phyloP scores from a whole-genome alignment of 2,329 filamentous ascomycete species.

The Xylaria sp. region DNA sequence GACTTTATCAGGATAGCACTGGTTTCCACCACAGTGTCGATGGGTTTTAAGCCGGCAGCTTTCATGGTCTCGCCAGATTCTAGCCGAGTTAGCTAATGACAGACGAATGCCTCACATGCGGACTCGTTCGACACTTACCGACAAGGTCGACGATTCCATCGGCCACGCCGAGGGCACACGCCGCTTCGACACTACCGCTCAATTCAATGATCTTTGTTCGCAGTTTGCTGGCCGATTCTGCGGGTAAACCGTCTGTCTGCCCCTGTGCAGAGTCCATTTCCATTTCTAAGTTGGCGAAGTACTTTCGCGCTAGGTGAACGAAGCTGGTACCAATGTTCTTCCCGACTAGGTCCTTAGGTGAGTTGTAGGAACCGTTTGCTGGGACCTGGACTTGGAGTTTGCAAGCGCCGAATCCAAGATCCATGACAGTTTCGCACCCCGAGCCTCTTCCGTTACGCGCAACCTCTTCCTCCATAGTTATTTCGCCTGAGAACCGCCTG shows the following conservation, averaged over 20 bases:
- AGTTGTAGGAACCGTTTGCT: slow-evolving; percentile 77
- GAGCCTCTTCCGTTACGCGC: slow-evolving; percentile 59
- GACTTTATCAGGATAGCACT: slow-evolving; percentile 94
- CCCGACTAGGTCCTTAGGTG: slow-evolving; percentile 82
- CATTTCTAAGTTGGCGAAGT: slow-evolving; percentile 82
- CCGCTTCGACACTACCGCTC: slow-evolving; percentile 96
- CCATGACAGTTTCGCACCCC: slow-evolving; percentile 86
- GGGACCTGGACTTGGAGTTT: slow-evolving; percentile 98
- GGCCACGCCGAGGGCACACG: slow-evolving; percentile 93
- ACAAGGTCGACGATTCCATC: slow-evolving; percentile 98
- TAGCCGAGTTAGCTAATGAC: slow-evolving; percentile 51
- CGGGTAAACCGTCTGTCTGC: slow-evolving; percentile 50
- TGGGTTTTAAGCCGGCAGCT: slow-evolving; percentile 91
- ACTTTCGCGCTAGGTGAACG: slow-evolving; percentile 81
- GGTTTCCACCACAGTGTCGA: slow-evolving; percentile 90
- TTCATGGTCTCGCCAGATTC: slow-evolving; percentile 99
- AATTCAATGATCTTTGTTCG: slow-evolving; percentile 92
- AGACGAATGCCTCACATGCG: neutral
- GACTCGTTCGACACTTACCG: slow-evolving; percentile 66
- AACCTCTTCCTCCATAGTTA: slow-evolving; percentile 56
- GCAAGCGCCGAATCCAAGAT: slow-evolving; percentile 90
- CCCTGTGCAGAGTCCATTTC: slow-evolving; percentile 57
- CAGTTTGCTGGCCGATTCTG: slow-evolving; percentile 62
- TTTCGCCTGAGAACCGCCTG: slow-evolving; percentile 60
- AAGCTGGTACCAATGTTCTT: slow-evolving; percentile 97